Conservation (phyloP, 352 stramenopile genomes). For the Phytophthora sansomeana region DNA sequence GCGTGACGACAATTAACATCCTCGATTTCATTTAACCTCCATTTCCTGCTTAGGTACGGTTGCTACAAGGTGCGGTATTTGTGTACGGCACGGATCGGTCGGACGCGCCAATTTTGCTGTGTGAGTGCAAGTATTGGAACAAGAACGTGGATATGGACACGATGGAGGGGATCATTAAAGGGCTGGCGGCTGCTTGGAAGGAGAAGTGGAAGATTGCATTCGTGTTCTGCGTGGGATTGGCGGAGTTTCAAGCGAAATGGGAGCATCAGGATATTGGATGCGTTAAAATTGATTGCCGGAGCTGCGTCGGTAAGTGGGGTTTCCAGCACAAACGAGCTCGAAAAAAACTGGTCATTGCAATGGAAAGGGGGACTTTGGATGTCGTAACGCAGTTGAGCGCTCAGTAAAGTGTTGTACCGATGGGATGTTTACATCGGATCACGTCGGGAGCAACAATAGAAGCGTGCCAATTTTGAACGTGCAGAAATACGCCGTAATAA, state of each 20-base stretch:
- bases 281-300: background rate
- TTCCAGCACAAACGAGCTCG: too few species aligned
- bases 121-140: slow-evolving; percentile 8
- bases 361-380: too few species aligned
- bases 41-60: too few species aligned
- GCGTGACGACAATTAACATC: background rate
- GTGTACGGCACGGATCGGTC: background rate
- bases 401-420: too few species aligned
- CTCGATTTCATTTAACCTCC: too few species aligned
- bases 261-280: background rate
- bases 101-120: background rate
- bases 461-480: too few species aligned
- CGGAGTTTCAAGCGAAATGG: background rate
- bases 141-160: background rate
- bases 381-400: too few species aligned
- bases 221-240: background rate
- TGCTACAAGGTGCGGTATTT: slow-evolving; percentile 3
- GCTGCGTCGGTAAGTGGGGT: background rate
- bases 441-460: too few species aligned
- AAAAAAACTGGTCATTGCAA: too few species aligned
- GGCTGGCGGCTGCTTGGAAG: background rate
- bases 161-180: slow-evolving; percentile 1
- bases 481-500: too few species aligned
- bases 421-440: too few species aligned
- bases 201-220: background rate